Base-by-base conservation (phyloP, 2,329 filamentous ascomycete genomes). In the Aquanectria penicillioides region DNA sequence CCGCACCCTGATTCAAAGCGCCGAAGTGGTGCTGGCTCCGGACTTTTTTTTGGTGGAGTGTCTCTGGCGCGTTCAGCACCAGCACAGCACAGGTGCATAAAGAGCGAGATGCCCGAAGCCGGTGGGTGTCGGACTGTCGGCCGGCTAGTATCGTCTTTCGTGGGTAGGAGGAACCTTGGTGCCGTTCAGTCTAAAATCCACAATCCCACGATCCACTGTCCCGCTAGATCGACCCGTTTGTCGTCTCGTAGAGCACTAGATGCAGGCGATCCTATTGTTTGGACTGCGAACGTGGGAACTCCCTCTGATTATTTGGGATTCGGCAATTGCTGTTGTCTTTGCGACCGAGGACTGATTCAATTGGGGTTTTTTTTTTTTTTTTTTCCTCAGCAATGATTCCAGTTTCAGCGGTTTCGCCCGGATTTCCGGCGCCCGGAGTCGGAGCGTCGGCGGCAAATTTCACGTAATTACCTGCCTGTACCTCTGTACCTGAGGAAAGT, bases 81-180 rank as follows among this genome's bases (percentile, higher is more conserved):
- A 20, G 23, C 31, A 17, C 47, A 37, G n/a, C n/a, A n/a, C n/a
- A n/a, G n/a, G n/a, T 26, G 47, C 23, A 22, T 25, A 43, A 36
- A 51, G 34, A 36, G 50, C 29, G 49, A 52, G 10, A 52, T 43
- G 37, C 34, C 66, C 66, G 66, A 69, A 51, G 64, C 64, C 60
- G 64, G 66, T 51, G 55, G 62, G 64, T 52, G 53, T 58, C 49
- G 56, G 49, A 31, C 41, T 48, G 43, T 50, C 64, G 60, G 66
- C 66, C 67, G 67, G 67, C 54, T 69, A 69, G 52, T 68, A 56
- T 69, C 67, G 67, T 66, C 65, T 64, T 57, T 57, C 44, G 41
- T 51, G 43, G 36, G 44, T 47, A n/a, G 15, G 22, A 47, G 17
- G 31, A 31, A 22, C 18, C 31, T 26, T 52, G 26, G 37, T n/a